Evolutionary conservation across 2,329 filamentous ascomycete genomes (phyloP), one percentile per base, ranked within the genome.

Genomic region (Bertia moriformis): DNA sequence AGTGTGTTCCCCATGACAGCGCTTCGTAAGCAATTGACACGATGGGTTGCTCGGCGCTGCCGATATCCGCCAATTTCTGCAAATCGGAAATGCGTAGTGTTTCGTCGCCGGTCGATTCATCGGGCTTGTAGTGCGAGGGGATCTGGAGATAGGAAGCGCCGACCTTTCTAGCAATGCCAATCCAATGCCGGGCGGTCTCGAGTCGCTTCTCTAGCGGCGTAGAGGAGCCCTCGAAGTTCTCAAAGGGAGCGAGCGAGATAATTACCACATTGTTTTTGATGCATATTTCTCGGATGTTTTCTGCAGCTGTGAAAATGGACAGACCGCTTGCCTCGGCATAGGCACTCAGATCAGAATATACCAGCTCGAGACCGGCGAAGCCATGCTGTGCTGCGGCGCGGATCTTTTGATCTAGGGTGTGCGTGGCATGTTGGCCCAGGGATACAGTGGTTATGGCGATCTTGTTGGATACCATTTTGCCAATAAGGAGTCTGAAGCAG

Each of bases 161-260:
- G 0, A 59, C 45, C 3, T 40, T 41, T 10, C 46, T 43, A 14
- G 46, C 45, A 7, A 47, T 22, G 14, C 50, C 45, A 14, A 59
- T 44, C 58, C 57, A 59, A n/a, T 51, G 46, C 3, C 32, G 22
- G 3, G 55, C 56, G 3, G 39, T 42, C 2, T 44, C 18, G 3
- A 61, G 47, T 39, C 57, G 46, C 1, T 51, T 44, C 2, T 40
- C 4, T 2, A 60, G 42, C 0, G 52, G 47, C 1, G 48, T 44
- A 18, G 38, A 40, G n/a, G 50, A 40, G 22, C 56, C 58, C 43
- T 60, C 56, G 39, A 54, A 59, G 42, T 58, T 58, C 40, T 57
- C 51, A 17, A 60, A 57, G 1, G 56, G 49, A 4, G 49, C 54
- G 13, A 57, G 37, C 1, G 52, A 44, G 3, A 62, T 49, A 36